Conservation (phyloP, 352 stramenopile genomes). For the Globisporangium splendens region DNA sequence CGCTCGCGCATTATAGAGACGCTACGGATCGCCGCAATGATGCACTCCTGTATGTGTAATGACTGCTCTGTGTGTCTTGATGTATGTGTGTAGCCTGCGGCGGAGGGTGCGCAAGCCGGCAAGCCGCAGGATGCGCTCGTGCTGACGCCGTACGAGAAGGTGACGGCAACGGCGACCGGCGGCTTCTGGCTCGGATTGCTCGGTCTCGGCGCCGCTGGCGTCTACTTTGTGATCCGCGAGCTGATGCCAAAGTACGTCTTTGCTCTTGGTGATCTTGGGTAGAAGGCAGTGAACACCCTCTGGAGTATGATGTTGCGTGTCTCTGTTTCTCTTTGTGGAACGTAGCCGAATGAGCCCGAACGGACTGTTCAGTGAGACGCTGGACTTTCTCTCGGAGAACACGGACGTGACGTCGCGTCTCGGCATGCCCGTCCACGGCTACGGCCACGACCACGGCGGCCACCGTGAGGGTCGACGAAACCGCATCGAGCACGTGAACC, state of each 20-base stretch:
- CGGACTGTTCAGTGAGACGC: conserved; percentile 74
- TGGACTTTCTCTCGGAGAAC: conserved; percentile 71
- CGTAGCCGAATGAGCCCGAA: conserved; percentile 81
- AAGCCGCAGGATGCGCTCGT: conserved; percentile 76
- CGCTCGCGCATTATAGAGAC: no score
- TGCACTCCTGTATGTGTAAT: not conserved
- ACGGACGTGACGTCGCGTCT: conserved; percentile 75
- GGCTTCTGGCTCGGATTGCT: conserved; percentile 87
- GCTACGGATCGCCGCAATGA: no score
- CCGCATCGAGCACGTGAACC: conserved; percentile 94
- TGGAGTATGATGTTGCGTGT: not conserved
- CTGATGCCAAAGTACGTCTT: conserved; percentile 83
- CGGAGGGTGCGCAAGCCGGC: conserved; percentile 37
- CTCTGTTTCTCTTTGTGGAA: conserved; percentile 1
- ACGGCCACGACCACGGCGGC: conserved; percentile 91
- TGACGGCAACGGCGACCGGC: conserved; percentile 86
- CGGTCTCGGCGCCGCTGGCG: conserved; percentile 80
- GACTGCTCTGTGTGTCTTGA: not conserved
- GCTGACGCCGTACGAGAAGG: conserved; percentile 93
- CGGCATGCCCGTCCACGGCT: conserved; percentile 89
- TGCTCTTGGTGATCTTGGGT: not conserved
- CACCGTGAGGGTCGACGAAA: conserved; percentile 93
- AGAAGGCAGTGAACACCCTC: no score
- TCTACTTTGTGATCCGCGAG: conserved; percentile 92
- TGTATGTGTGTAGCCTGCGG: conserved; percentile 20